Conservation (phyloP, 495 filamentous ascomycete species). For the Bathelium albidoporum region DNA sequence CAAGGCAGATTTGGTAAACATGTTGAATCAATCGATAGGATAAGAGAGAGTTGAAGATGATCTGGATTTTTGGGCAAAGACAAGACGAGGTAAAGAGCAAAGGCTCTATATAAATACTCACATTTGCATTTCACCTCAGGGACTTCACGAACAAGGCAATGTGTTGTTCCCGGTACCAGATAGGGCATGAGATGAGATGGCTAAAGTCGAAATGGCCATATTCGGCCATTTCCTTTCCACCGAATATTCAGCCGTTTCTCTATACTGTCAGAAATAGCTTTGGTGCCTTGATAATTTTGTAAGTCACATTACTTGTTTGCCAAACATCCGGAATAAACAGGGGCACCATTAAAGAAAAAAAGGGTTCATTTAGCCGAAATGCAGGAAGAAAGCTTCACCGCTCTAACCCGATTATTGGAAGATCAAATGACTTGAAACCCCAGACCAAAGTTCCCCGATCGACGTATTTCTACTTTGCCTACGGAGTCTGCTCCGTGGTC, state of each 20-base stretch:
- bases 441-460: too few relatives aligned
- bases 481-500: background rate
- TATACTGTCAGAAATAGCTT: background rate
- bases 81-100: background rate
- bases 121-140: background rate
- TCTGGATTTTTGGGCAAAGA: background rate
- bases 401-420: background rate
- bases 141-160: background rate
- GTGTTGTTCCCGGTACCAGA: background rate
- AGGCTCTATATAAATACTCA: background rate
- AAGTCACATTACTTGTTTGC: background rate
- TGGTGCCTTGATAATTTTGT: background rate
- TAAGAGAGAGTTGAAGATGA: background rate
- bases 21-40: background rate
- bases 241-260: background rate
- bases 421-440: background rate
- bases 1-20: constrained; percentile 7
- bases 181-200: background rate
- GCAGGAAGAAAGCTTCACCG: background rate
- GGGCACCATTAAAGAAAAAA: background rate
- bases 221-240: background rate
- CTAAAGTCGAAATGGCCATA: background rate
- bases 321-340: background rate
- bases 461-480: too few relatives aligned
- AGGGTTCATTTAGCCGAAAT: constrained; percentile 2